These are phyloP conservation scores for Platanus orientalis DNA, from an alignment of 164 flowering plant genomes.

Conservation along the genomic window DNA sequence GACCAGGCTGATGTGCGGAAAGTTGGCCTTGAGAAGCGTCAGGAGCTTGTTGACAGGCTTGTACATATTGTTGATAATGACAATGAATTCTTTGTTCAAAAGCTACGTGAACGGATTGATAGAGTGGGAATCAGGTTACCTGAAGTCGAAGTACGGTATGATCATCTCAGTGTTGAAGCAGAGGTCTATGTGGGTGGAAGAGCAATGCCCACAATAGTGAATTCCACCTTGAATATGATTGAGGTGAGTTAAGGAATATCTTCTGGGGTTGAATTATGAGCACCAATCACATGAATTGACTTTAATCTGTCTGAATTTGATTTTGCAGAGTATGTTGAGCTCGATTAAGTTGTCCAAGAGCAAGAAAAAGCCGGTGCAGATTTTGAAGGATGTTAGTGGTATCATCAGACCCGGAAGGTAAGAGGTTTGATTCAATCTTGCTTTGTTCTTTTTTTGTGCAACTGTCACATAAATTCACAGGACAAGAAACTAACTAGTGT, in stretches of 20 bases:
- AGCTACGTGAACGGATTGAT: conserved; percentile 44
- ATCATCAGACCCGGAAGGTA: conserved; percentile 38
- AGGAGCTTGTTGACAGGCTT: conserved; percentile 36
- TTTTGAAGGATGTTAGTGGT: conserved; percentile 29
- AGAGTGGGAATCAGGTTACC: conserved; percentile 15
- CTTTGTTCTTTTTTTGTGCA: background rate
- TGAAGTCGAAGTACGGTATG: conserved; percentile 15
- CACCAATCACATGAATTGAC: background rate
- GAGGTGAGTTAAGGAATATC: conserved; percentile 7
- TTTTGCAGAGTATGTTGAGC: conserved; percentile 21
- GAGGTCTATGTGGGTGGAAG: conserved; percentile 15
- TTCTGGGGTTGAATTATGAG: too few relatives aligned
- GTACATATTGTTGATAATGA: conserved; percentile 39
- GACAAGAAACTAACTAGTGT: conserved; percentile 5
- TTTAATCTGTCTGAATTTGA: background rate
- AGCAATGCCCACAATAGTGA: conserved; percentile 14
- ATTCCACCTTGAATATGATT: conserved; percentile 6
- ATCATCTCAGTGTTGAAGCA: conserved; percentile 10
- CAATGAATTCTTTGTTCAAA: conserved; percentile 49
- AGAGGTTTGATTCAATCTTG: background rate
- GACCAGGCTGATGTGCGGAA: conserved; percentile 33
- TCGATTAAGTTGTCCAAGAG: conserved; percentile 17
- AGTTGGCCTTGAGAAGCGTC: conserved; percentile 31
- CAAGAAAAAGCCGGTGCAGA: conserved; percentile 21
- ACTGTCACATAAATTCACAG: too few relatives aligned